phyloP scores from a whole-genome alignment of 306 rosid genomes.

The Arachis stenosperma region DNA sequence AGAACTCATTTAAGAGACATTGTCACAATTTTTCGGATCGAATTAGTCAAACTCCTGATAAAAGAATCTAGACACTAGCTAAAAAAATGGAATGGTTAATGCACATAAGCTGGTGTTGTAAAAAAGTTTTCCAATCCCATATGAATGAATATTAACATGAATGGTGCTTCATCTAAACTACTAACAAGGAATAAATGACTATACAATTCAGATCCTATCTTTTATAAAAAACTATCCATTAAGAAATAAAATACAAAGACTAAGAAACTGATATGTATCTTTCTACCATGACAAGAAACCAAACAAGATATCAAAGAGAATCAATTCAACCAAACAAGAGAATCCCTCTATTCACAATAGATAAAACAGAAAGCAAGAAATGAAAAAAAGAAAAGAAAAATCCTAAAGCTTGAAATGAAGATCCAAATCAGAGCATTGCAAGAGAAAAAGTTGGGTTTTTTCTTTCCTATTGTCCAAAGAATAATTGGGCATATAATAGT shows the following conservation, averaged over 20 bases:
- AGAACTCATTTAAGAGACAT: too few species aligned
- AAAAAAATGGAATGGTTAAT: neutral
- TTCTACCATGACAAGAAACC: conserved; percentile 21
- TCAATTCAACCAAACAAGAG: conserved; percentile 14
- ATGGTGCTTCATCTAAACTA: neutral
- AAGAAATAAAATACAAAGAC: neutral
- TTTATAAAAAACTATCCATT: conserved; percentile 11
- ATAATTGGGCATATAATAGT: neutral
- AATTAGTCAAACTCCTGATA: too few species aligned
- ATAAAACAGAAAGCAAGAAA: too few species aligned
- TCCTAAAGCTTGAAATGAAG: conserved; percentile 6
- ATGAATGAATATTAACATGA: too few species aligned
- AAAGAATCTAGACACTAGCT: too few species aligned
- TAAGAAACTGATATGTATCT: conserved; percentile 2
- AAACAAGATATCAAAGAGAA: neutral
- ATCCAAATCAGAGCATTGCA: neutral
- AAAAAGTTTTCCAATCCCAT: neutral
- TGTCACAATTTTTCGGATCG: too few species aligned
- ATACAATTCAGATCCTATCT: neutral
- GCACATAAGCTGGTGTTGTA: neutral
- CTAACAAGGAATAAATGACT: conserved; percentile 11
- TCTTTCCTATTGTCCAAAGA: neutral
- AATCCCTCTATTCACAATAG: neutral
- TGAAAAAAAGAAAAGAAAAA: neutral
- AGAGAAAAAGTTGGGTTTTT: neutral